Base-by-base conservation (phyloP, 192 early-diverging fungal genomes). In the Coemansia sp. region DNA sequence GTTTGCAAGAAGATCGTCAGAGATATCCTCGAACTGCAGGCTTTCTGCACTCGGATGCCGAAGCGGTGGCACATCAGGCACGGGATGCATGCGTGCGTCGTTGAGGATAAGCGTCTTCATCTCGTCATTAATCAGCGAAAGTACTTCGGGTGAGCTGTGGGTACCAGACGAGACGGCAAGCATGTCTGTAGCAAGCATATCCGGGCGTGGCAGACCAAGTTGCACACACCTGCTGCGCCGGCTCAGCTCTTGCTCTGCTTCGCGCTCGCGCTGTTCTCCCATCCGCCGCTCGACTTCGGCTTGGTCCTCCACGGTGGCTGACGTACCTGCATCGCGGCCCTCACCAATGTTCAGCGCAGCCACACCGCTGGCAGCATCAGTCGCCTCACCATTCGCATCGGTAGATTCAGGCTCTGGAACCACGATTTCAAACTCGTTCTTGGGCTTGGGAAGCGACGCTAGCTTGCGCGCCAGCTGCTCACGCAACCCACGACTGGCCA, bases 371-470 rank as follows among this genome's bases (percentile, higher is more conserved):
- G 48, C 33, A 2, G 66, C 67, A n/a, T 22, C 50, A 14, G 29
- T 17, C 8, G 83, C 75, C 11, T 60, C 66, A 15, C 20, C 23
- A 20, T 57, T 17, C n/a, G 5, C 34, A 17, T 32, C 22, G 23
- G 7, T n/a, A 19, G 55, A 57, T 4, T 33, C 33, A 15, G 65
- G 70, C 34, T 93, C 90, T 2, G 95, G 96, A 55, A 96, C 73
- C 11, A 92, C 88, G 60, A 99, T 87, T 61, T 95, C 91, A 75
- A 95, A 95, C 63, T 96, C 92, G 71, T 97, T 97, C 49, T 90
- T 90, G 43, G 97, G 97, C 61, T 85, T 82, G 2, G 97, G 97
- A 15, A 99, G 76, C 25, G 76, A 60, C 5, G 81, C 81, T 23
- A 97, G 88, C 35, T 89, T 84, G 54, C 82, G 84, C 29, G 86